These are phyloP conservation scores for Blepharisma japonicum DNA, from an alignment of 73 alveolate species.

Conservation along the genomic window DNA sequence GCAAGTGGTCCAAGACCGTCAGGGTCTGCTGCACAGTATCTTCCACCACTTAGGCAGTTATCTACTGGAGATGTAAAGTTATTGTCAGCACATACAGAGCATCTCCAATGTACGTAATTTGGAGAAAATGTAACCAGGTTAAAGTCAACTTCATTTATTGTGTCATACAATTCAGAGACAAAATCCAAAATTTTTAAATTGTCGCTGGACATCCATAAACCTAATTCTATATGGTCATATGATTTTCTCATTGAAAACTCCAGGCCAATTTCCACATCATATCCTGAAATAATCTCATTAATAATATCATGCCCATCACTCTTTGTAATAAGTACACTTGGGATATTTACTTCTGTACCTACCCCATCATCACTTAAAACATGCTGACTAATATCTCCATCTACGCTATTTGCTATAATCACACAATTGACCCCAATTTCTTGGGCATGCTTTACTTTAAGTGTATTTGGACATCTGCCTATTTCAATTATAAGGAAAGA, in stretches of 20 bases:
- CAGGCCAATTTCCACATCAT: slow-evolving; percentile 29
- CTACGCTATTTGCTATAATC: slow-evolving; percentile 46
- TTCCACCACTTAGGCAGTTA: slow-evolving; percentile 47
- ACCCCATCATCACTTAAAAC: slow-evolving; percentile 52
- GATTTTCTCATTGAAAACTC: slow-evolving; percentile 37
- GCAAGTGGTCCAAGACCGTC: slow-evolving; percentile 37
- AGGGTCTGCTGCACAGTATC: slow-evolving; percentile 53
- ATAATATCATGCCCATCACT: slow-evolving; percentile 52
- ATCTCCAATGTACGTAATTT: slow-evolving; percentile 22
- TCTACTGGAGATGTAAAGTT: slow-evolving; percentile 14
- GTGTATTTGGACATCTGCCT: slow-evolving; percentile 61
- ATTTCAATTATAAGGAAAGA: slow-evolving; percentile 46
- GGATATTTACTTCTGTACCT: slow-evolving; percentile 35
- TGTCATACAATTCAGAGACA: slow-evolving; percentile 38
- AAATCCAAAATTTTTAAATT: slow-evolving; percentile 23
- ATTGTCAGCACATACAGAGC: slow-evolving; percentile 16
- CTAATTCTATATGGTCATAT: slow-evolving; percentile 60
- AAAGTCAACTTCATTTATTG: slow-evolving; percentile 27
- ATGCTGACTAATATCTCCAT: slow-evolving; percentile 49
- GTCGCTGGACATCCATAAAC: slow-evolving; percentile 41
- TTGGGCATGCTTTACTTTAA: slow-evolving; percentile 69
- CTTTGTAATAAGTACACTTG: slow-evolving; percentile 56
- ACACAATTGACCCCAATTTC: slow-evolving; percentile 65
- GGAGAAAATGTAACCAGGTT: slow-evolving; percentile 37
- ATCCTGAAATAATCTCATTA: slow-evolving; percentile 41